Base-by-base conservation (phyloP, 2,329 filamentous ascomycete genomes). In the Akanthomyces dipterigenus region DNA sequence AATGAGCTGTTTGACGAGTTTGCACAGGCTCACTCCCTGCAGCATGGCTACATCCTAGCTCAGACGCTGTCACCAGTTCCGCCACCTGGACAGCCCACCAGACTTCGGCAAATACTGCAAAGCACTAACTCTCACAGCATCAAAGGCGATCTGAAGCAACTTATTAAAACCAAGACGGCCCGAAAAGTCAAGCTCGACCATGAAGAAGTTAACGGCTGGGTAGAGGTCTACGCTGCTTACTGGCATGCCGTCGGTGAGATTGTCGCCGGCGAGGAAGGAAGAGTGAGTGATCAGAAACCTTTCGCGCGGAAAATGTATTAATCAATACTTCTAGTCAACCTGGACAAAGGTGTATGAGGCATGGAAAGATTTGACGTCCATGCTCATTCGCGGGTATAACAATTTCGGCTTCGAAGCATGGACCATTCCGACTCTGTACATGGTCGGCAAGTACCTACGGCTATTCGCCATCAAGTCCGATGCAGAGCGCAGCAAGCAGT, bases 391-490 rank as follows among this genome's bases (percentile, higher is more conserved):
- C 66, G 92, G 91, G 36, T 97, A 97, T 72, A 88, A 87, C 40
- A 88, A 83, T 65, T 80, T 82, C 60, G 82, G 84, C 3, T 91
- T 98, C 68, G 87, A 91, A 65, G 88, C 91, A 36, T 99, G 95
- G 93, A 95, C 92, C 0, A 86, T 99, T 56, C 93, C 95, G 3
- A 93, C 90, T 70, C 80, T 99, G 43, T 98, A 98, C 70, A 83
- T 89, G 57, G 87, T 88, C 26, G 93, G 92, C 60, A 96, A 91
- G 75, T 92, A 96, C 71, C 76, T 99, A 63, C 83, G 95, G 63
- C 78, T 89, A 48, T 96, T 96, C 75, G 95, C 95, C 53, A 95
- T 97, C 72, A 91, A 88, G 70, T 93, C 95, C 61, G 95, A 99
- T 72, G 84, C 88, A 42, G 88, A 90, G 69, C 78, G 82, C 26